A percentile compares a stretch with the other conserved stretches of the same genome.
These are phyloP conservation scores for Rhizopogon sp. DNA, from an alignment of 768 basidiomycete species.

Conservation along the genomic window DNA sequence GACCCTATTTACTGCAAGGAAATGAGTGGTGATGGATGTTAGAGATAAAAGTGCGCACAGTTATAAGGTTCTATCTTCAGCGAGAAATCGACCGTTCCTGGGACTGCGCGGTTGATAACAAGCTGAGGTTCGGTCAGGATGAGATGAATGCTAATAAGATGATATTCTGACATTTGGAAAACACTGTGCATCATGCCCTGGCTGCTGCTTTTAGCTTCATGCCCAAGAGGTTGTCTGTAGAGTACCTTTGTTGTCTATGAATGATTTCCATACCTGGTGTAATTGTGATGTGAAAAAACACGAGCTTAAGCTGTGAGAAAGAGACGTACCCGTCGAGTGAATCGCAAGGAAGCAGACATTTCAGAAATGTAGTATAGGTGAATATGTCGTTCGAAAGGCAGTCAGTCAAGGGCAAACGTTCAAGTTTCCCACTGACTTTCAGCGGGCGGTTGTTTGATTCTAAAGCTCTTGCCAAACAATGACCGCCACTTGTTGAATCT, in stretches of 20 bases:
- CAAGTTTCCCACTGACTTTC: background rate
- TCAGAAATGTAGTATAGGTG: background rate
- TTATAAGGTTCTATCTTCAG: constrained; percentile 74
- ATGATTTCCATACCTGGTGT: constrained; percentile 75
- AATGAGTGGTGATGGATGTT: background rate
- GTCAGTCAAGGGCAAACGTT: background rate
- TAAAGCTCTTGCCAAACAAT: constrained; percentile 24
- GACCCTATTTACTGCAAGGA: constrained; percentile 66
- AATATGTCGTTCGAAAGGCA: background rate
- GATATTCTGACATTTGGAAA: constrained; percentile 61
- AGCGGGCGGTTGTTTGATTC: constrained; percentile 23
- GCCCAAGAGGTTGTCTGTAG: background rate
- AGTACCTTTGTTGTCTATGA: constrained; percentile 68
- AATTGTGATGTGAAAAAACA: constrained; percentile 5
- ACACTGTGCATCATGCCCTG: constrained; percentile 77
- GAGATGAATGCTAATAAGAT: background rate
- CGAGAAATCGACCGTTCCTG: constrained; percentile 65
- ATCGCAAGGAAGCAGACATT: constrained; percentile 69
- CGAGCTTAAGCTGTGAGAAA: background rate
- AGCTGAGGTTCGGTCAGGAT: constrained; percentile 39
- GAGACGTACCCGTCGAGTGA: constrained; percentile 52
- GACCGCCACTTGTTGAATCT: constrained; percentile 11
- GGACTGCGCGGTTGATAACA: constrained; percentile 57
- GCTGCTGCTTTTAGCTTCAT: constrained; percentile 6
- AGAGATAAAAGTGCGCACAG: constrained; percentile 35